phyloP scores from a whole-genome alignment of 179 eudicot genomes.

The Actinidia arguta region DNA sequence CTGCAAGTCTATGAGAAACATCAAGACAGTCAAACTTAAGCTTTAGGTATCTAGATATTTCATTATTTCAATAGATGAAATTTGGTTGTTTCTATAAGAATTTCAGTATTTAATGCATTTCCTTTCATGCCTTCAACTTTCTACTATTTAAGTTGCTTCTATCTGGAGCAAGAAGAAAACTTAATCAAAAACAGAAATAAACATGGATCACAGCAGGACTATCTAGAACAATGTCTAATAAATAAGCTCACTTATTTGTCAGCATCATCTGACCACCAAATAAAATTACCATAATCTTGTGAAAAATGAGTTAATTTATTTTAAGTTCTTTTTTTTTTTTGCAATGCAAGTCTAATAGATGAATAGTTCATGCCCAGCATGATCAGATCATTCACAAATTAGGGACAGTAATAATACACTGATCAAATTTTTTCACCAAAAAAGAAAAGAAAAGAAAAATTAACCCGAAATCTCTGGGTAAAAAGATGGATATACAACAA shows the following conservation, averaged over 20 bases:
- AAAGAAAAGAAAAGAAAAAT: neutral
- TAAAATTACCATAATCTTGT: neutral
- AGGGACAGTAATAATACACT: neutral
- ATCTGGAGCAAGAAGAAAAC: slow-evolving; percentile 8
- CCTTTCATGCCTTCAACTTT: neutral
- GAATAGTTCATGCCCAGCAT: neutral
- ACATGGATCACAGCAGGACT: neutral
- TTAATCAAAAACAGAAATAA: neutral
- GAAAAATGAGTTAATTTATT: slow-evolving; percentile 3
- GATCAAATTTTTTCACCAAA: no score
- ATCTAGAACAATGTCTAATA: neutral
- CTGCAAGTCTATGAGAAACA: no score
- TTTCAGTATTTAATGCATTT: neutral
- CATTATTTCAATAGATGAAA: no score
- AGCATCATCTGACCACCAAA: slow-evolving; percentile 5
- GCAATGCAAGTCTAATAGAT: neutral
- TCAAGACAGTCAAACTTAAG: no score
- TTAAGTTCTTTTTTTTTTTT: neutral
- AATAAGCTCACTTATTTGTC: neutral
- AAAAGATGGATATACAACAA: no score
- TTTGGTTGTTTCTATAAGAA: no score
- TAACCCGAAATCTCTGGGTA: no score
- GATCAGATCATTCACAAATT: slow-evolving; percentile 8
- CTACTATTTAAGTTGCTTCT: neutral
- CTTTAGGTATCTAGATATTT: no score